Conservation (phyloP, 176 grass and related monocot species). For the Hordeum marinum region DNA sequence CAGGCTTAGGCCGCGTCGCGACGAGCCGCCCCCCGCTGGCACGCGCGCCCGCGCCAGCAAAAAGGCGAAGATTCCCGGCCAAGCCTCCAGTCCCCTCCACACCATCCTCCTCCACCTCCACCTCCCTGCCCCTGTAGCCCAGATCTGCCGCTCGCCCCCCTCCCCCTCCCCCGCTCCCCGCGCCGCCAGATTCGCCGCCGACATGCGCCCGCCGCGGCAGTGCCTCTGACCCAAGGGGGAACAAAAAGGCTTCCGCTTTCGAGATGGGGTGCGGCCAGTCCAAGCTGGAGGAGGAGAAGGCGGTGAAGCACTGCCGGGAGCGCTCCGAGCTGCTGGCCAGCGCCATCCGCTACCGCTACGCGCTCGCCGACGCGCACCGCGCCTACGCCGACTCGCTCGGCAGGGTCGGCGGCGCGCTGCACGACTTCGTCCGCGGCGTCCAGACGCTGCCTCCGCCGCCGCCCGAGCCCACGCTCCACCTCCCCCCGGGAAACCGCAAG, state of each 20-base stretch:
- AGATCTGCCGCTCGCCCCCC: constrained; percentile 35
- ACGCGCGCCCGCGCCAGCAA: constrained; percentile 27
- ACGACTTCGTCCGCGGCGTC: constrained; percentile 50
- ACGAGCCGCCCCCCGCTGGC: constrained; percentile 52
- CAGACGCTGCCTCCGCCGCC: constrained; percentile 38
- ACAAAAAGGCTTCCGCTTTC: background rate
- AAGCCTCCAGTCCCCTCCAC: constrained; percentile 25
- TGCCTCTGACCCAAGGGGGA: background rate
- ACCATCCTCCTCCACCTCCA: constrained; percentile 15
- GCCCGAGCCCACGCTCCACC: constrained; percentile 50
- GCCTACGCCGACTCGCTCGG: constrained; percentile 61
- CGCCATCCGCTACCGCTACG: constrained; percentile 72
- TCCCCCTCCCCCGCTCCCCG: background rate
- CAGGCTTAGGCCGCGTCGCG: constrained; percentile 32
- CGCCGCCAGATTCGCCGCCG: constrained; percentile 48
- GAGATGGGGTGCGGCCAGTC: constrained; percentile 83
- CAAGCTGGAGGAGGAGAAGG: constrained; percentile 70
- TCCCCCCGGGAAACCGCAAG: constrained; percentile 55
- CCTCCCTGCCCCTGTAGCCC: background rate
- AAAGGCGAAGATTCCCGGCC: constrained; percentile 48
- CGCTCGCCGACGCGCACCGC: constrained; percentile 79
- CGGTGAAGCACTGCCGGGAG: constrained; percentile 64
- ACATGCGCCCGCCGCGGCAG: constrained; percentile 3
- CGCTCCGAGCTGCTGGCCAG: constrained; percentile 51
- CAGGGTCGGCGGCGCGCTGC: constrained; percentile 46